Evolutionary conservation across 352 stramenopile species (phyloP), one percentile per base, ranked within the genome.

Genomic region (Thraustochytrium striatum): DNA sequence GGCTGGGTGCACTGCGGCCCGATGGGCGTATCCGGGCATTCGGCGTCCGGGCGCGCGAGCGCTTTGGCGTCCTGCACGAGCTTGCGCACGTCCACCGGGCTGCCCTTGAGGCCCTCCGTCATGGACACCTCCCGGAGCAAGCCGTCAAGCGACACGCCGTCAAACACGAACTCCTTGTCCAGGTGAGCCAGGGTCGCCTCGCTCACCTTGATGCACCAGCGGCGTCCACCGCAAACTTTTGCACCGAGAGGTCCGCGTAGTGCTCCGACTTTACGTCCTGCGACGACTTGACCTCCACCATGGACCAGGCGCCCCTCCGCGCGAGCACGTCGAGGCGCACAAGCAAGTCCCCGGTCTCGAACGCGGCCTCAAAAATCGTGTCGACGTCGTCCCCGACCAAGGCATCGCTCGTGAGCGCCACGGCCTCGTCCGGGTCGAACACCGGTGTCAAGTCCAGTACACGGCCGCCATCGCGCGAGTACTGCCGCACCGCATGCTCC

Each of bases 201-300:
- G 13, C 28, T 9, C 39, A 80, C 9, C 9, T 8, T 8, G 5
- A 80, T 11, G 35, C 59, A 13, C 25, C 70, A 55, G 19, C 19
- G 25, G 0, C 19, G 35, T 30, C 0, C 16, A 81, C 11, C 44
- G 79, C 59, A 2, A 9, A 80, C 25, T 7, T 19, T 39, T 80
- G 70, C n/a, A 80, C 2, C 1, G 61, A 30, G 3, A 73, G 9
- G 32, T 80, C 70, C 30, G 33, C n/a, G 5, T 59, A 28, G 57
- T 80, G 70, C 5, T 47, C 57, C 25, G 16, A 3, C 5, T 30
- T 8, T 9, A 59, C 13, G 0, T 7, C 13, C 16, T 30, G 43
- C n/a, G 70, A 75, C 21, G 70, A 69, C 57, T 80, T 80, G n/a
- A 80, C 30, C 70, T 80, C 70, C 11, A 80, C 57, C 57, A 80